A percentile compares a stretch with the other conserved stretches of the same genome.
phyloP scores from a whole-genome alignment of 2,329 filamentous ascomycete species.

The Cladosporium phlei region DNA sequence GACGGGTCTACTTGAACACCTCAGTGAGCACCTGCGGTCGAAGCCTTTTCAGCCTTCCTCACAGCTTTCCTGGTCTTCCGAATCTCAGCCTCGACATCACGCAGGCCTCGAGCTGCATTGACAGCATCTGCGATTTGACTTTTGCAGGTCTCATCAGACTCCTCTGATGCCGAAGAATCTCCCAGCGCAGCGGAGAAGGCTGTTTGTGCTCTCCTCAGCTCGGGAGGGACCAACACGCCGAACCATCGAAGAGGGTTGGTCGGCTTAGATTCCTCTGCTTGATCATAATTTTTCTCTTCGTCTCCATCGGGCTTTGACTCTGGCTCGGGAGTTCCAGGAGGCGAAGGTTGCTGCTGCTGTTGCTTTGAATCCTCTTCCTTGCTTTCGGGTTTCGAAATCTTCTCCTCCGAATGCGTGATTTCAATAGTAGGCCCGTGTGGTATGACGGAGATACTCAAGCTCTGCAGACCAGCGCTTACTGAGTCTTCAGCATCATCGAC shows the following conservation, averaged over 20 bases:
- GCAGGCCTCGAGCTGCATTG: slow-evolving; percentile 57
- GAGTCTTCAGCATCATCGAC: not conserved
- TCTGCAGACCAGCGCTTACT: not conserved
- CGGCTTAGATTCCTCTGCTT: not conserved
- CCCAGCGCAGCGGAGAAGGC: slow-evolving; percentile 53
- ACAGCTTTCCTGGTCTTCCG: slow-evolving; percentile 50
- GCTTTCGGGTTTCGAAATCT: too few species aligned
- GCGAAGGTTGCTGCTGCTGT: slow-evolving; percentile 23
- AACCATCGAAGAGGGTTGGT: slow-evolving; percentile 55
- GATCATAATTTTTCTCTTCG: not conserved
- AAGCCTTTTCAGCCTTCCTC: slow-evolving; percentile 32
- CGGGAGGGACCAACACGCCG: slow-evolving; percentile 48
- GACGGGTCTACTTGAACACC: too few species aligned
- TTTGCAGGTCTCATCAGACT: not conserved
- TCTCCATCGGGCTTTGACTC: not conserved
- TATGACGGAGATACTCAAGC: not conserved
- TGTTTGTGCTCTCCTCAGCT: slow-evolving; percentile 54
- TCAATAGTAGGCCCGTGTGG: too few species aligned
- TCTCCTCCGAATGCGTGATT: too few species aligned
- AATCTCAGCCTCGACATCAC: slow-evolving; percentile 63
- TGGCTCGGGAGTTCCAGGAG: slow-evolving; percentile 41
- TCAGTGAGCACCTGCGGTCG: not conserved
- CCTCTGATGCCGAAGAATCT: slow-evolving; percentile 29
- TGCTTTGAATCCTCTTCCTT: slow-evolving; percentile 2
- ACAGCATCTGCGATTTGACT: slow-evolving; percentile 54